Evolutionary conservation across 331 rosid genomes (phyloP).

Genomic region (Phaseolus coccineus): DNA sequence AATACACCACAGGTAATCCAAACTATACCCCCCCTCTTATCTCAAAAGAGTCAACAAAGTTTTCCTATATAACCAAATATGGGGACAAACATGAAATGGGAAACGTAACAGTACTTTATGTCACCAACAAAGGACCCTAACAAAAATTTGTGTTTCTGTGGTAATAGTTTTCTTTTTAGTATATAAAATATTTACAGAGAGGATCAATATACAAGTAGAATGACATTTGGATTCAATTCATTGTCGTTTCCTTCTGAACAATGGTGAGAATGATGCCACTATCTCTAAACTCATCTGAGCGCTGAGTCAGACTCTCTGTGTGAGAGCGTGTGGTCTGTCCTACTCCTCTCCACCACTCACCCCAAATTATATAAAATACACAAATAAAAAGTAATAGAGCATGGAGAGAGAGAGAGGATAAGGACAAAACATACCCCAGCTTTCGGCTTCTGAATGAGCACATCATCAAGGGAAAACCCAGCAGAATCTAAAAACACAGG

Average conservation of each 20-base stretch:
- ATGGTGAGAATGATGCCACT: slow-evolving; percentile 31
- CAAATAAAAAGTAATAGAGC: not conserved
- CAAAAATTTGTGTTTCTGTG: not conserved
- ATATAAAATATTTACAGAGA: slow-evolving; percentile 18
- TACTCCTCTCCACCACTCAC: slow-evolving; percentile 36
- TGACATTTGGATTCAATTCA: slow-evolving; percentile 27
- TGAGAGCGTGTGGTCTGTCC: slow-evolving; percentile 37
- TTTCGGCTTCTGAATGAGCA: slow-evolving; percentile 91
- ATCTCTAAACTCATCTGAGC: slow-evolving; percentile 22
- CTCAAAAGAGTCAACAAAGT: slow-evolving; percentile 10
- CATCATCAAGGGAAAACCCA: slow-evolving; percentile 76
- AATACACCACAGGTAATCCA: not conserved
- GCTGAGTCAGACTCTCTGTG: slow-evolving; percentile 11
- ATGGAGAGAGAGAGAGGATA: not conserved
- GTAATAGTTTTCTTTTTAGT: not conserved
- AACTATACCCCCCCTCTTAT: not conserved
- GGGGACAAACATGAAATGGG: slow-evolving; percentile 4
- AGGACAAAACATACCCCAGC: slow-evolving; percentile 73
- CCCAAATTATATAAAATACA: slow-evolving; percentile 29
- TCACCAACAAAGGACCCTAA: slow-evolving; percentile 26
- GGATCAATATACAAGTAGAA: slow-evolving; percentile 3
- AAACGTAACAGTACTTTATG: slow-evolving; percentile 10
- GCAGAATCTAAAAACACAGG: slow-evolving; percentile 91
- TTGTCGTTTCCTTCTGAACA: slow-evolving; percentile 24
- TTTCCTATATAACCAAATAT: slow-evolving; percentile 19